Evolutionary conservation across 2,329 filamentous ascomycete species (phyloP).

Genomic region (Dothistroma pini): DNA sequence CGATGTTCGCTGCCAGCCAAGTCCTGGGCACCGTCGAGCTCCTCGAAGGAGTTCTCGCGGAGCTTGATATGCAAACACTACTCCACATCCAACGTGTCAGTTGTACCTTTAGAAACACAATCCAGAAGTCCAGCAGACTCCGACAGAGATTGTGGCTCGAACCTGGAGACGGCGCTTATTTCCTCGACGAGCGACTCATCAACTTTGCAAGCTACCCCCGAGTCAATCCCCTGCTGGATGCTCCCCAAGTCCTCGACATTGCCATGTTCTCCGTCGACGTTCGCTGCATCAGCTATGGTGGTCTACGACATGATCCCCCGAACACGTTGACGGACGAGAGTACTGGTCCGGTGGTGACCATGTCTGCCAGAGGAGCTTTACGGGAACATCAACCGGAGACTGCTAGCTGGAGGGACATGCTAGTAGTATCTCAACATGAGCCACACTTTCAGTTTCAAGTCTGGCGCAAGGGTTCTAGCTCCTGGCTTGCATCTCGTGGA

Average conservation of each 20-base stretch:
- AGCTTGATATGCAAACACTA: constrained; percentile 11
- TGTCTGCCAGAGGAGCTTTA: not conserved
- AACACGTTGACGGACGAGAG: too few relatives aligned
- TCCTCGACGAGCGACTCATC: not conserved
- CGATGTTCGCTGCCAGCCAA: constrained; percentile 1
- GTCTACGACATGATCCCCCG: not conserved
- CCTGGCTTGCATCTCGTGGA: not conserved
- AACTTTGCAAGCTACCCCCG: not conserved
- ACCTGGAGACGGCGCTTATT: not conserved
- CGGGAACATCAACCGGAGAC: too few relatives aligned
- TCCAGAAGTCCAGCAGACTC: constrained; percentile 4
- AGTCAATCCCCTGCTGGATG: not conserved
- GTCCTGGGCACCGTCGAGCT: constrained; percentile 15
- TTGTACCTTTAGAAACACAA: constrained; percentile 7
- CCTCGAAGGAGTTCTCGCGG: constrained; percentile 10
- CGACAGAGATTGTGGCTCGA: constrained; percentile 12
- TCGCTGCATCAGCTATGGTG: not conserved
- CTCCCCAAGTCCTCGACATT: not conserved
- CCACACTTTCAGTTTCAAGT: not conserved
- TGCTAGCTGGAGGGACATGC: not conserved
- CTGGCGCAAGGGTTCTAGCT: not conserved
- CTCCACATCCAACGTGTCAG: constrained; percentile 8
- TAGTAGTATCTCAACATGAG: not conserved
- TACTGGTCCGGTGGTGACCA: not conserved
- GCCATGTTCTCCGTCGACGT: not conserved